Conservation (phyloP, 768 basidiomycete species). For the Rhodotorula toruloides region DNA sequence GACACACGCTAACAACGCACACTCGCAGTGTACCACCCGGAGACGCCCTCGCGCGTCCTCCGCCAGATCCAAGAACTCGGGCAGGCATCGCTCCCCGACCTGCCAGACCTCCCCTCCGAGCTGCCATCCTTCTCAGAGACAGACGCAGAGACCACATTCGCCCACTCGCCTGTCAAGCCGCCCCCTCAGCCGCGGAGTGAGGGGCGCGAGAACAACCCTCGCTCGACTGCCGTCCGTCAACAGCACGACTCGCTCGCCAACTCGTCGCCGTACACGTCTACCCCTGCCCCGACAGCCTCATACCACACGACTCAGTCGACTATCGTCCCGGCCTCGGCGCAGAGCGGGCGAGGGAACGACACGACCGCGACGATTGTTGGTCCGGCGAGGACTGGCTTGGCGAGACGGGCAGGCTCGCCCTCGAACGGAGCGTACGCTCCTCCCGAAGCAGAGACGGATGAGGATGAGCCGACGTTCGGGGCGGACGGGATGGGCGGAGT, state of each 20-base stretch:
- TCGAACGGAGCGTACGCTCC: not conserved
- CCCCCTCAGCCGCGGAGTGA: not conserved
- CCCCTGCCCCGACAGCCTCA: not conserved
- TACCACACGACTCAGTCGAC: conserved; percentile 15
- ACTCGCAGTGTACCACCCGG: conserved; percentile 24
- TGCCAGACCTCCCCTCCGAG: conserved; percentile 25
- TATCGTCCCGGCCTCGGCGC: not conserved
- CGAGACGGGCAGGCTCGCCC: not conserved
- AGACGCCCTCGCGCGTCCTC: conserved; percentile 37
- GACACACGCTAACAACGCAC: not conserved
- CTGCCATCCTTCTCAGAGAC: conserved; percentile 24
- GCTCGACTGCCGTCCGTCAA: not conserved
- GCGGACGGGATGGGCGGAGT: not conserved
- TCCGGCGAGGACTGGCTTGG: not conserved
- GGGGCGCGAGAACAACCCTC: not conserved
- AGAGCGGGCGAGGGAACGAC: conserved; percentile 11
- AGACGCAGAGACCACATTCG: conserved; percentile 29
- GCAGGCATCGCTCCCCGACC: conserved; percentile 22
- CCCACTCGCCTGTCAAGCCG: conserved; percentile 9
- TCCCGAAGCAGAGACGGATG: not conserved
- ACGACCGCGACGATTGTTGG: conserved; percentile 13
- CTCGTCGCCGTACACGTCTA: not conserved
- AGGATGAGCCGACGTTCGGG: not conserved
- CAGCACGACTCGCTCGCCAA: conserved; percentile 3
- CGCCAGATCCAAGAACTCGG: conserved; percentile 20